These are phyloP conservation scores for Calophaca sinica DNA, from an alignment of 306 rosid species.

Conservation along the genomic window DNA sequence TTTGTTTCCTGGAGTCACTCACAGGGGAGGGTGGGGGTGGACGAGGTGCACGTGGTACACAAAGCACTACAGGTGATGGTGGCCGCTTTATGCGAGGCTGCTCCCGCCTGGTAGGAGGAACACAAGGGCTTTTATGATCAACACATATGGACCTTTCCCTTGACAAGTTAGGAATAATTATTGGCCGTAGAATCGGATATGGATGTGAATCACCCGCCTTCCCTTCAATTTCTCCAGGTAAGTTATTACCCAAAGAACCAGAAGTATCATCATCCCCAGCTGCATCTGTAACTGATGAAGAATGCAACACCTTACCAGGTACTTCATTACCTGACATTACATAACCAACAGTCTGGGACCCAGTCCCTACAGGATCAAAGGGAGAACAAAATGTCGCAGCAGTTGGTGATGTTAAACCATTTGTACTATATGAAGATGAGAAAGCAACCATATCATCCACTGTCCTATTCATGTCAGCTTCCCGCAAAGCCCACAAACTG, in stretches of 20 bases:
- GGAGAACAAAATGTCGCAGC: slow-evolving; percentile 87
- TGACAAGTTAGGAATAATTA: slow-evolving; percentile 76
- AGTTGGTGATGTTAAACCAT: slow-evolving; percentile 91
- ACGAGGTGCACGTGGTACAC: slow-evolving; percentile 86
- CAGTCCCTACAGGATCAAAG: slow-evolving; percentile 80
- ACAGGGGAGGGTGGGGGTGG: slow-evolving; percentile 95
- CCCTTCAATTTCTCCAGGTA: slow-evolving; percentile 75
- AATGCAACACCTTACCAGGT: slow-evolving; percentile 74
- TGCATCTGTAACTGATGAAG: slow-evolving; percentile 73
- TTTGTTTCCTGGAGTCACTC: slow-evolving; percentile 83
- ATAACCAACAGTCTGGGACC: slow-evolving; percentile 77
- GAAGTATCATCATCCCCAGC: slow-evolving; percentile 70
- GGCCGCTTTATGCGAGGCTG: slow-evolving; percentile 92
- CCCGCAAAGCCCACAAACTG: slow-evolving; percentile 96
- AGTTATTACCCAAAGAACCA: slow-evolving; percentile 64
- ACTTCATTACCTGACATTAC: slow-evolving; percentile 81
- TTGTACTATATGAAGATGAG: slow-evolving; percentile 87
- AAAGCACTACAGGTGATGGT: slow-evolving; percentile 92
- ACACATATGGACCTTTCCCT: slow-evolving; percentile 80
- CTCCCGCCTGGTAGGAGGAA: slow-evolving; percentile 85
- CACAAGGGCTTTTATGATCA: slow-evolving; percentile 86
- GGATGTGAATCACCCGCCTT: slow-evolving; percentile 72
- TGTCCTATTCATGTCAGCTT: slow-evolving; percentile 92
- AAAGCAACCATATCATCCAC: slow-evolving; percentile 99
- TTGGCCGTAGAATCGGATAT: slow-evolving; percentile 89